Conservation (phyloP, 2,329 filamentous ascomycete species). For the Gnomoniopsis smithogilvyi region DNA sequence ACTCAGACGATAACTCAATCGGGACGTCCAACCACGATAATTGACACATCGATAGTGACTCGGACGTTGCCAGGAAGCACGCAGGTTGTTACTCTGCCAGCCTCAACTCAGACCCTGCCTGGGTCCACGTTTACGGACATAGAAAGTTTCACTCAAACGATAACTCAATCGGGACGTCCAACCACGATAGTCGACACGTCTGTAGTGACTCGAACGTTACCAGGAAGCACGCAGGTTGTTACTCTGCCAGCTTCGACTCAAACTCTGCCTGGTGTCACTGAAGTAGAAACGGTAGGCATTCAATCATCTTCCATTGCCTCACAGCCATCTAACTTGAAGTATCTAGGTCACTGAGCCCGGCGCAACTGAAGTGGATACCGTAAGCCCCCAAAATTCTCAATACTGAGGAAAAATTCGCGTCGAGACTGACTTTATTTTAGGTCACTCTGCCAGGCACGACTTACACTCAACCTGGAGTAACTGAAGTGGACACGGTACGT, state of each 20-base stretch:
- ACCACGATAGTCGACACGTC: background rate
- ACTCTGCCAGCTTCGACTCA: conserved; percentile 9
- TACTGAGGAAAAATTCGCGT: too few species aligned
- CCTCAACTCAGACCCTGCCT: conserved; percentile 12
- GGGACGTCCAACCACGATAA: too few species aligned
- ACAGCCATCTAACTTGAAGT: background rate
- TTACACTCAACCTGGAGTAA: background rate
- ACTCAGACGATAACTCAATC: too few species aligned
- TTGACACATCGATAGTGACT: too few species aligned
- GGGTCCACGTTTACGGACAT: conserved; percentile 20
- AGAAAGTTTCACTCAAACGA: background rate
- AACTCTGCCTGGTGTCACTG: conserved; percentile 14
- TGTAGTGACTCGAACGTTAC: conserved; percentile 15
- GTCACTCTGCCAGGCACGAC: background rate
- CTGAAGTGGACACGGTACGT: background rate
- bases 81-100: background rate
- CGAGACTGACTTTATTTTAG: background rate
- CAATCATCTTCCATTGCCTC: background rate
- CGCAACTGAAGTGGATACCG: background rate
- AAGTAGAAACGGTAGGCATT: background rate
- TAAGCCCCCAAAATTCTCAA: background rate
- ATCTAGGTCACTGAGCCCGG: background rate
- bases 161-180: background rate
- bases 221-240: conserved; percentile 3
- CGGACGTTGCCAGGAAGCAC: too few species aligned